phyloP scores from a whole-genome alignment of 768 basidiomycete species.

The Pleurotus ostreatus region DNA sequence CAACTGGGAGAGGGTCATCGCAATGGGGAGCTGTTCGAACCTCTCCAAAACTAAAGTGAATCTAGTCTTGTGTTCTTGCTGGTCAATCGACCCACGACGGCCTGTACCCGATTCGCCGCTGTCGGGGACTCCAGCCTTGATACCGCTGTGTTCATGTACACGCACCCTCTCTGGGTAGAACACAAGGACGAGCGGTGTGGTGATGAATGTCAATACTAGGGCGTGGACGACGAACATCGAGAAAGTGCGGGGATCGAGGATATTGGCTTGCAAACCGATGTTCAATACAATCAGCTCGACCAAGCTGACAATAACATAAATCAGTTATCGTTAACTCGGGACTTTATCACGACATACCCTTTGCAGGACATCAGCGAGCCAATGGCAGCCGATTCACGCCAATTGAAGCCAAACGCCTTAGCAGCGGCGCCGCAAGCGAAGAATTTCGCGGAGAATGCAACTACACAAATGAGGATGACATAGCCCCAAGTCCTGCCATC shows the following conservation, averaged over 20 bases:
- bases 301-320: slow-evolving; percentile 31
- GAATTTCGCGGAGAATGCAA: slow-evolving; percentile 83
- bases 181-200: slow-evolving; percentile 74
- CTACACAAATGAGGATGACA: slow-evolving; percentile 63
- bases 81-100: slow-evolving; percentile 20
- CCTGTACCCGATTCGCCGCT: slow-evolving; percentile 19
- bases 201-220: slow-evolving; percentile 74
- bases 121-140: slow-evolving; percentile 12
- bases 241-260: slow-evolving; percentile 65
- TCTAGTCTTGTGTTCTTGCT: slow-evolving; percentile 42
- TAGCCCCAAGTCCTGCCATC: slow-evolving; percentile 81
- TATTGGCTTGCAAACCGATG: slow-evolving; percentile 68
- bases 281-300: slow-evolving; percentile 93
- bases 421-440: slow-evolving; percentile 61
- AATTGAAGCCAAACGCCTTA: slow-evolving; percentile 56
- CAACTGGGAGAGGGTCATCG: slow-evolving; percentile 80
- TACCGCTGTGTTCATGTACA: slow-evolving; percentile 21
- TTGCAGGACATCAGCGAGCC: slow-evolving; percentile 90
- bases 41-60: slow-evolving; percentile 78
- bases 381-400: slow-evolving; percentile 78
- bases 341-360: slow-evolving; percentile 45
- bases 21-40: slow-evolving; percentile 75
- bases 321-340: background rate
- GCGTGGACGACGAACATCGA: slow-evolving; percentile 88
- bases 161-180: slow-evolving; percentile 74